Base-by-base conservation (phyloP, 2,329 filamentous ascomycete species). In the Tolypocladium album region DNA sequence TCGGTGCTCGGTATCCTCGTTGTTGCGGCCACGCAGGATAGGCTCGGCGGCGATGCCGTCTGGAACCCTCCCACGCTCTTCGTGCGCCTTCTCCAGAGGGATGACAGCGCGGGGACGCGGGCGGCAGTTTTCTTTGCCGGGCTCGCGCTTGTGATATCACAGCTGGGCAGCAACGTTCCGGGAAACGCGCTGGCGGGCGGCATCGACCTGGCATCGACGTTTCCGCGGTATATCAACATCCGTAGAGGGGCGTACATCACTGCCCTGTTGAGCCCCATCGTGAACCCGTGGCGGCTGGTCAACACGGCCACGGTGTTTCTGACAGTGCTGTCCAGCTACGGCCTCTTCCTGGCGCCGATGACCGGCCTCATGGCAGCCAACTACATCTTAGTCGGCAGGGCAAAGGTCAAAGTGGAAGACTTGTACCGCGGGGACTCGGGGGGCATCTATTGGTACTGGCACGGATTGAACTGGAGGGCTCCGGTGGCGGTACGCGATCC, bases 391-490 rank as follows among this genome's bases (percentile, higher is more conserved):
- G 69, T 75, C 38, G 66, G 69, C 13, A 70, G 65, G 57, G 63
- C 63, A 45, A 75, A 74, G 67, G 42, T 75, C 42, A 72, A 74
- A 38, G 64, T 75, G 1, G 70, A 74, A 24, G 71, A 74, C 50
- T 61, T 76, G 34, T 76, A 71, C 60, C 64, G 67, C 38, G 70
- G 67, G 6, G 64, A 71, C 43, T 57, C 63, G 3, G 59, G 61
- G 1, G 71, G 71, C 57, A 68, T 76, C 2, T 77, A 77, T 63
- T 77, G 75, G 75, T 77, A 74, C 60, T 72, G 62, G 5, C 63
- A 62, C n/a, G 75, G 75, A 3, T 39, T 74, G 13, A 77, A 77
- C 58, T 76, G 74, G 73, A 69, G 75, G 5, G 74, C 76, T 2
- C 67, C 70, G 0, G 66, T 71, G 31, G 72, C 75, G 36, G 74